A percentile compares a stretch with the other conserved stretches of the same genome.
Conservation (phyloP, 2,329 filamentous ascomycete genomes). For the Beauveria rudraprayagi region DNA sequence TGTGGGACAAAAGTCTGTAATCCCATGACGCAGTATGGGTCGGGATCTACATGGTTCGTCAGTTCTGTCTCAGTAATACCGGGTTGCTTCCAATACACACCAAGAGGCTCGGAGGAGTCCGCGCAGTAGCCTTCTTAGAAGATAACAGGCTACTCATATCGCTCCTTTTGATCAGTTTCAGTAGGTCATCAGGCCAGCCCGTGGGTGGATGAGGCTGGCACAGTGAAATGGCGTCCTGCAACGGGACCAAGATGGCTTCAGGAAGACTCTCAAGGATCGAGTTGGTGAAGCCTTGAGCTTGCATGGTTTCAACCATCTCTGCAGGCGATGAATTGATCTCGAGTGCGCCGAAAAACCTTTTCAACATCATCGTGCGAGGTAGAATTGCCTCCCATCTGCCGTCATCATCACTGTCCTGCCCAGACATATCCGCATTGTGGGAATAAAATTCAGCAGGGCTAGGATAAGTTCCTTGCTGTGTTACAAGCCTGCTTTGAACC, state of each 20-base stretch:
- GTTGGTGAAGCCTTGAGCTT: constrained; percentile 52
- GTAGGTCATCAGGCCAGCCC: constrained; percentile 62
- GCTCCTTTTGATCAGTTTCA: constrained; percentile 70
- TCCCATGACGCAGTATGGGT: constrained; percentile 65
- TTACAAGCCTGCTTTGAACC: constrained; percentile 41
- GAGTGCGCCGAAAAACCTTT: constrained; percentile 55
- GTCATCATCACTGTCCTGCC: constrained; percentile 28
- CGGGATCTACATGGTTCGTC: constrained; percentile 35
- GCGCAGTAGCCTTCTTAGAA: constrained; percentile 25
- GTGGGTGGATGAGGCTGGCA: constrained; percentile 78
- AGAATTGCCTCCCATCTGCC: constrained; percentile 41
- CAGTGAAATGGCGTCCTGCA: constrained; percentile 76
- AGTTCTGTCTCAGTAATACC: neutral
- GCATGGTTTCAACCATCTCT: constrained; percentile 66
- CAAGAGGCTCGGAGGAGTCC: constrained; percentile 30
- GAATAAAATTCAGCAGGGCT: constrained; percentile 39
- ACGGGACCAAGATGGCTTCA: constrained; percentile 69
- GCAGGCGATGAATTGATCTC: constrained; percentile 42
- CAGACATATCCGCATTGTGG: constrained; percentile 26
- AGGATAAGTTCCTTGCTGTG: constrained; percentile 30
- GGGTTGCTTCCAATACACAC: constrained; percentile 26
- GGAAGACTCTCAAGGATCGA: constrained; percentile 74
- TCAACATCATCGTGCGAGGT: constrained; percentile 63
- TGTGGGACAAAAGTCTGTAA: constrained; percentile 67
- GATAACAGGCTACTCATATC: constrained; percentile 66